Evolutionary conservation across 2,329 filamentous ascomycete genomes (phyloP).

Genomic region (Aureobasidium musti): DNA sequence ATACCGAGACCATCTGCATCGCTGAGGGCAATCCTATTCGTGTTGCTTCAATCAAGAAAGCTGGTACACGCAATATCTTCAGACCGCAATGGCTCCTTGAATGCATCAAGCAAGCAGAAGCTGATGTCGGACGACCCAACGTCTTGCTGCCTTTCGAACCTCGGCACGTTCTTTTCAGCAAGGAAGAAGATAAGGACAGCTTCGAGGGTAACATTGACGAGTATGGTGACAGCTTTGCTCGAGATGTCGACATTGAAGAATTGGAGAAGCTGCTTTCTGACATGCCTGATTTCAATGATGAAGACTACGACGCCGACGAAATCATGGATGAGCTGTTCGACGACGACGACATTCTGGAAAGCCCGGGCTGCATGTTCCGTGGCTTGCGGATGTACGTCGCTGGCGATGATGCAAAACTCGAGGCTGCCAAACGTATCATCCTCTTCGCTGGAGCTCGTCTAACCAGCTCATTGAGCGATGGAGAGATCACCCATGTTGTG

Average conservation of each 20-base stretch:
- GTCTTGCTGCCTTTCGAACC: constrained; percentile 67
- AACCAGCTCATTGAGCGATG: constrained; percentile 53
- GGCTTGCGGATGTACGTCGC: constrained; percentile 51
- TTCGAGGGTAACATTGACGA: constrained; percentile 68
- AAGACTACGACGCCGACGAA: constrained; percentile 49
- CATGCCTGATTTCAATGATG: constrained; percentile 55
- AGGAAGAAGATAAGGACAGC: constrained; percentile 56
- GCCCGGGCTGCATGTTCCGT: constrained; percentile 57
- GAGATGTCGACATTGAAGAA: constrained; percentile 67
- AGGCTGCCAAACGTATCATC: constrained; percentile 56
- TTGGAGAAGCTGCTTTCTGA: constrained; percentile 54
- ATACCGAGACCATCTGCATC: constrained; percentile 67
- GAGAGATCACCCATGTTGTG: constrained; percentile 70
- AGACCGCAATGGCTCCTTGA: constrained; percentile 81
- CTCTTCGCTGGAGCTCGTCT: constrained; percentile 69
- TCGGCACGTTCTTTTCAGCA: constrained; percentile 71
- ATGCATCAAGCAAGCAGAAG: constrained; percentile 65
- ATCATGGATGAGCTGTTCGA: constrained; percentile 56
- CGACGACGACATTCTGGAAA: constrained; percentile 56
- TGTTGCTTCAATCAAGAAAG: constrained; percentile 78
- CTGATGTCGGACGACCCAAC: constrained; percentile 55
- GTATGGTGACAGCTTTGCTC: constrained; percentile 79
- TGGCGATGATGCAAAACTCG: constrained; percentile 37
- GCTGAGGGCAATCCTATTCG: constrained; percentile 80
- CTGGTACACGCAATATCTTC: constrained; percentile 69